Evolutionary conservation across 257 asterid species (phyloP), one percentile per base, ranked within the genome.

Genomic region (Solanum megistacrolobum): DNA sequence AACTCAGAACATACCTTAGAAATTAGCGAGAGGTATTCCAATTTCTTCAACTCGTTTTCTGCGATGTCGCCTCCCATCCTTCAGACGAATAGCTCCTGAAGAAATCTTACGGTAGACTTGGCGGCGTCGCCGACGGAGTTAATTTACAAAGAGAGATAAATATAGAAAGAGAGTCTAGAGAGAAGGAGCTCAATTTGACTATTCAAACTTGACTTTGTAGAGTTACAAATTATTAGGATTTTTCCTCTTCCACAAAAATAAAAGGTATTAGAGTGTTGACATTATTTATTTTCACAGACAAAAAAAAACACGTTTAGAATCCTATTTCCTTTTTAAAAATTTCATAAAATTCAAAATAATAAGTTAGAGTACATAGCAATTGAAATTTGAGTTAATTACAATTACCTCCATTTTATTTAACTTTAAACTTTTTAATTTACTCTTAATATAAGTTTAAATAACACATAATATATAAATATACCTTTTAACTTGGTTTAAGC

Each of bases 1-100:
- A 95, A 89, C 88, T 94, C 98, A 4, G 98, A 39, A 83, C 98
- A 94, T 16, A 96, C 98, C 92, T 96, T 96, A 1, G 99, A 96
- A 43, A 96, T 95, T 25, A 96, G 71, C 0, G 99, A 96, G 0
- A 96, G 88, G 68, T 95, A 95, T 88, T 96, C 98, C 7, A 96
- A 87, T 86, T 92, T 90, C 97, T 95, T 92, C 93, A 95, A 72
- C 29, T 93, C 93, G 66, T 89, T 95, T 83, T 87, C 89, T 82
- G 88, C 90, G n/a, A 12, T 87, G 58, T 90, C 93, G 1, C 88
- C 90, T 85, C 89, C 94, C 96, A 94, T 92, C 32, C 73, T 86
- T 62, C 79, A 21, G 20, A 65, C 23, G 75, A 68, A 27, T 20
- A 55, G 66, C 66, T 55, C 66, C 25, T 20, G 66, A 55, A 55